Evolutionary conservation across 345 rosid species (phyloP), one percentile per base, ranked within the genome.

Genomic region (Ailanthus altissimus): DNA sequence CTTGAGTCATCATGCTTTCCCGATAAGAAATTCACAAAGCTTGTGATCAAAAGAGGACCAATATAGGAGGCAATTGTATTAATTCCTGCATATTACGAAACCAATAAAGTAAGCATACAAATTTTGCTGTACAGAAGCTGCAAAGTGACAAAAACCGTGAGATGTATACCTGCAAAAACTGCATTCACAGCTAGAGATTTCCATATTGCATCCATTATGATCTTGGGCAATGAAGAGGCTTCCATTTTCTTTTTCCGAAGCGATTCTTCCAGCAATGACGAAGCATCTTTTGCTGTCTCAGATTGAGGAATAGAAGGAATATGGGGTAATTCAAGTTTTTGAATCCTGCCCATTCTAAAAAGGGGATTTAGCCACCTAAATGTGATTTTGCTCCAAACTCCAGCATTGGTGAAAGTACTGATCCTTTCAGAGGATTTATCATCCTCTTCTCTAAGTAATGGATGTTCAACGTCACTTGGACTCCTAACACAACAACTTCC

Each of bases 11-110:
- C 83, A 28, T 68, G 77, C 81, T 89, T 76, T 43, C 32, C 75
- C 0, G 84, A 75, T 58, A 90, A 81, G 79, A 89, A 87, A 74
- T 84, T 82, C 50, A 92, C 92, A 46, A 92, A 92, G 85, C 82
- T 82, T n/a, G 89, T 70, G 64, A 92, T 90, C 79, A 92, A 53
- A 38, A 92, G 78, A 43, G 97, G 97, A 28, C 93, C 94, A 32
- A 72, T 62, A 46, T 85, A 90, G 2, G 94, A 86, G 69, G 92
- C 91, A 45, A 87, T 49, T 5, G 92, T 85, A 49, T 89, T 88
- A 38, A 81, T 47, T 23, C 92, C 94, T 90, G 67, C 80, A 75
- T 0, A 25, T 21, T 59, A 59, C 16, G 58, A 67, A 66, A 59
- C 67, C 23, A 32, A 47, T 42, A 26, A 43, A 28, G 57, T n/a